Evolutionary conservation across 2,329 filamentous ascomycete genomes (phyloP).

Genomic region (Venturia effusa): DNA sequence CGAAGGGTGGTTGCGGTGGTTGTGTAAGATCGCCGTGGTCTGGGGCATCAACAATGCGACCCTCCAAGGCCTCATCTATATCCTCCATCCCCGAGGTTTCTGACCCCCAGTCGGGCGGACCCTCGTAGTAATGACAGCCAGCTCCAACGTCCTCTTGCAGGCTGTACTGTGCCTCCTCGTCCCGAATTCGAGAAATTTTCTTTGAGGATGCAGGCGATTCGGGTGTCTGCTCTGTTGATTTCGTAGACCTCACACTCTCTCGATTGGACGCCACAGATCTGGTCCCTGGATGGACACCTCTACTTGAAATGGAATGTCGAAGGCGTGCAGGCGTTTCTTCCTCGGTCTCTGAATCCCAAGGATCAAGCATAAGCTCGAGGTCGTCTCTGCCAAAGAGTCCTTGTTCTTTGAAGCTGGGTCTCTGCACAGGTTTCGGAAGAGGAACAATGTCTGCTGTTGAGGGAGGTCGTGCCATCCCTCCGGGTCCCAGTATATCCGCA

Average conservation of each 20-base stretch:
- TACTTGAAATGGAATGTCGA: not conserved
- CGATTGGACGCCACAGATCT: not conserved
- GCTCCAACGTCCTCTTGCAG: conserved; percentile 6
- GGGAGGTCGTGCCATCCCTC: not conserved
- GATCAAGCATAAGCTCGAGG: conserved; percentile 4
- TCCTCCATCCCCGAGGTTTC: not conserved
- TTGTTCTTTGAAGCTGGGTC: conserved; percentile 12
- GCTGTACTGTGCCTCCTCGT: conserved; percentile 11
- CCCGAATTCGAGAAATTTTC: not conserved
- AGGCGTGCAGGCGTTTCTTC: not conserved
- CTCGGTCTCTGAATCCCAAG: conserved; percentile 6
- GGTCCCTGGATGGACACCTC: not conserved
- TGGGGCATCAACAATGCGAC: not conserved
- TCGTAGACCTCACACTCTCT: not conserved
- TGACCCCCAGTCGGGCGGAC: not conserved
- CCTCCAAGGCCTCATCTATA: not conserved
- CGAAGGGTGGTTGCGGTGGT: not conserved
- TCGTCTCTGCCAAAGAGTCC: conserved; percentile 11
- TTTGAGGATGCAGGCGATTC: not conserved
- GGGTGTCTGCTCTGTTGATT: not conserved
- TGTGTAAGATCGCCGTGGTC: not conserved
- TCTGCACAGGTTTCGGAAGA: conserved; percentile 5
- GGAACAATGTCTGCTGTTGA: not conserved
- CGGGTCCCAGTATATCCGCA: not conserved
- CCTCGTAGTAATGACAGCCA: conserved; percentile 4